Base-by-base conservation (phyloP, 1,139 yeast species). In the Scheffersomyces illinoinensis region DNA sequence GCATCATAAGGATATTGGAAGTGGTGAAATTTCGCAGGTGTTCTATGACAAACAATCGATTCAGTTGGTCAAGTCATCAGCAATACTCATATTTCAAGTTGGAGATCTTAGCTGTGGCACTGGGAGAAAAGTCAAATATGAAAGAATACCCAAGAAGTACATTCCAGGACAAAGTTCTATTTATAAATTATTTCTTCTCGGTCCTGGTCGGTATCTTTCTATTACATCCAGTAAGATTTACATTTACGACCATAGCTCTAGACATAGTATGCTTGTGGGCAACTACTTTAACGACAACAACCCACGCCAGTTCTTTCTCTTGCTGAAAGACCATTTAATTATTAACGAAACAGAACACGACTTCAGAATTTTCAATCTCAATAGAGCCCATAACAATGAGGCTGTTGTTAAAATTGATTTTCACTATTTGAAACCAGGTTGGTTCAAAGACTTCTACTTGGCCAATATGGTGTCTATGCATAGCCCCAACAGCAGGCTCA, bases 261-360 rank as follows among this genome's bases (percentile, higher is more conserved):
- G 43, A 33, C 43, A 33, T 12, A 33, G 5, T 33, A 48, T 24
- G 24, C 26, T 48, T 17, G 26, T 79, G 48, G 81, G 78, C 5
- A 65, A 64, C 14, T 59, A 57, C 49, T 60, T 66, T 18, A 70
- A 69, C 53, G 70, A 70, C 52, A 68, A 73, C 33, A 61, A 67
- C 20, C 53, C 57, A 5, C 56, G 51, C 33, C 62, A 59, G 26
- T 50, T 57, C 3, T 56, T 57, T 33, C 33, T 19, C 7, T 19
- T 54, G 14, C 19, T 56, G 3, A 46, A 53, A 6, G 52, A 58
- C 20, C 60, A 62, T 23, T 48, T 62, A 12, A 24, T 61, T 8
- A 50, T 62, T 14, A 52, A 59, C 23, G 59, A 60, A 39, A 50
- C 58, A 2, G 60, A 53, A 5, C 50, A 54, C 8, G 53, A 50